A percentile compares a stretch with the other conserved stretches of the same genome.
Evolutionary conservation across 2,329 filamentous ascomycete genomes (phyloP).

Genomic region (Arthrobotrys sinensis): DNA sequence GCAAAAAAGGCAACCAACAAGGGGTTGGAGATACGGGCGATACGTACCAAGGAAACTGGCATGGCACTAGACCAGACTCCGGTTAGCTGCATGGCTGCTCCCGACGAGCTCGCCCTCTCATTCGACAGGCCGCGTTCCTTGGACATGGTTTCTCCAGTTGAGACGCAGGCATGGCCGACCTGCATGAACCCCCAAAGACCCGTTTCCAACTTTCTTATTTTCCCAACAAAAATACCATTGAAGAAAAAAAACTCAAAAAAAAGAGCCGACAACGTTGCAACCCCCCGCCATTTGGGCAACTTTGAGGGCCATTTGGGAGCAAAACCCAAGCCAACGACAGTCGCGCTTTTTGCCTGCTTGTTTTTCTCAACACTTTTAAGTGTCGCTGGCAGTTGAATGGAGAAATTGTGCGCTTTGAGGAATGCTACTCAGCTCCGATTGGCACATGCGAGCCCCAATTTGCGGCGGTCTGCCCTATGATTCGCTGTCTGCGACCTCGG

Average conservation of each 20-base stretch:
- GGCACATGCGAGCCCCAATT: constrained; percentile 27
- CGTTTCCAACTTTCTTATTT: constrained; percentile 7
- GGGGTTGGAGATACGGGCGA: constrained; percentile 21
- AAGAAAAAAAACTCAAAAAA: constrained; percentile 32
- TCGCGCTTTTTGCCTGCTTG: constrained; percentile 4
- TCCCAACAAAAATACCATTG: constrained; percentile 43
- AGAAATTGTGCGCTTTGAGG: constrained; percentile 19
- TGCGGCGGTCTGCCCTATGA: not conserved
- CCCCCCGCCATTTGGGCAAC: constrained; percentile 12
- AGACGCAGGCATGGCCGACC: constrained; percentile 34
- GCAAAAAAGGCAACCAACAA: constrained; percentile 32
- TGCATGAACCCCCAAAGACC: constrained; percentile 25
- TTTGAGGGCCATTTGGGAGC: not conserved
- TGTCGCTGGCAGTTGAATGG: constrained; percentile 25
- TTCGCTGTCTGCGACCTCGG: constrained; percentile 13
- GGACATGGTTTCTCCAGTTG: constrained; percentile 41
- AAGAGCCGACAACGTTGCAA: constrained; percentile 1
- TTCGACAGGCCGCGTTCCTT: constrained; percentile 21
- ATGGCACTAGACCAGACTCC: constrained; percentile 25
- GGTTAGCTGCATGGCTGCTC: constrained; percentile 44
- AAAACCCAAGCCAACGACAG: constrained; percentile 3
- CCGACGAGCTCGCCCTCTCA: constrained; percentile 27
- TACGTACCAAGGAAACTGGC: constrained; percentile 33
- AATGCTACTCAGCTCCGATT: constrained; percentile 27
- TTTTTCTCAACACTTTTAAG: constrained; percentile 49